Base-by-base conservation (phyloP, 768 basidiomycete genomes). In the Hygrophoropsis aurantiaca region DNA sequence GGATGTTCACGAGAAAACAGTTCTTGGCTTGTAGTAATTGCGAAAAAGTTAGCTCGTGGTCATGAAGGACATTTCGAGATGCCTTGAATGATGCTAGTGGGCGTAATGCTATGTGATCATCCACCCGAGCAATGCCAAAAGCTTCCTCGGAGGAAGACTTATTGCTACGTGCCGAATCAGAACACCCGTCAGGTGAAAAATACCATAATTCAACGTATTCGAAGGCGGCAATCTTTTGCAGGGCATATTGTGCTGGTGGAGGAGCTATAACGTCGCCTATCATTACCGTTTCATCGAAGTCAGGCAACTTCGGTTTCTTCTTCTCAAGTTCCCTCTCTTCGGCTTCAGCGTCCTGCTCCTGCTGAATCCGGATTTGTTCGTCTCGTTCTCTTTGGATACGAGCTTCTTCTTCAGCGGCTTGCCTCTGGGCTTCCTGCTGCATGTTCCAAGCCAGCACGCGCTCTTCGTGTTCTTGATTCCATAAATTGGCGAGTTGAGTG, bases 11-110 rank as follows among this genome's bases (percentile, higher is more conserved):
- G 0, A 53, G 38, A 41, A 36, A 54, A 8, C 11, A 23, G 8
- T 49, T 53, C 9, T 55, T 57, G 0, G 52, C 65, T 0, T 56
- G 27, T 0, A 53, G 24, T 16, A 65, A 54, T 4, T 65, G 55
- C 0, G 16, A 9, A 46, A 58, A 58, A 2, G 52, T n/a, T 10
- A 66, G 53, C 0, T 58, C 36, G 1, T 54, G 46, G 47, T 65
- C 58, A 0, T n/a, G 33, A 0, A 51, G 21, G 0, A 38, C 54
- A 4, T 52, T 43, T 6, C 18, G 32, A 1, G 60, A 66, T 0
- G 60, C 50, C 15, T 52, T 53, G 40, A 54, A 40, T 0, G 58
- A 45, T 2, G 61, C 40, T 0, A 53, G 25, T 0, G 58, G 57
- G 2, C 46, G 19, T 0, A 64, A 30, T 1, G 52, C 30, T 0